A percentile compares a stretch with the other conserved stretches of the same genome.
Evolutionary conservation across 768 basidiomycete species (phyloP).

Genomic region (Fomitopsis pulvina): DNA sequence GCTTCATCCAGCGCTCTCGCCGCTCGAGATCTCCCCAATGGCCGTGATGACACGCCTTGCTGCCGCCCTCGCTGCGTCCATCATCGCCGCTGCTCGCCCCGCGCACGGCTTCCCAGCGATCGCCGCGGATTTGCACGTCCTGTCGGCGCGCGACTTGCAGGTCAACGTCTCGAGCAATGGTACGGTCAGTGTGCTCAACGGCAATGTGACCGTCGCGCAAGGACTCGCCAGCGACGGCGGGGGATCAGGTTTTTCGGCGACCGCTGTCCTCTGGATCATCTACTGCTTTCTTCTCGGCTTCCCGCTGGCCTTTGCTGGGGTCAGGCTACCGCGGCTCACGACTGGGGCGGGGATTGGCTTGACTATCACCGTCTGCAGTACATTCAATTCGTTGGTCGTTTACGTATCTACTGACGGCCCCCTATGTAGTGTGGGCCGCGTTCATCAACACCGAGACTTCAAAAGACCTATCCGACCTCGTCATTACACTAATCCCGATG

Average conservation of each 20-base stretch:
- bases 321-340: conserved; percentile 51
- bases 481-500: conserved; percentile 43
- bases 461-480: conserved; percentile 43
- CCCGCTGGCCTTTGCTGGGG: conserved; percentile 49
- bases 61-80: conserved; percentile 9
- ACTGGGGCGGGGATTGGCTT: conserved; percentile 49
- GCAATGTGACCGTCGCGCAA: conserved; percentile 41
- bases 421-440: conserved; percentile 50
- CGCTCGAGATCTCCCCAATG: conserved; percentile 15
- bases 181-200: conserved; percentile 36
- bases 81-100: conserved; percentile 6
- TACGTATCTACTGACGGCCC: conserved; percentile 20
- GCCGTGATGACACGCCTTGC: conserved; percentile 13
- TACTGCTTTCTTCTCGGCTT: conserved; percentile 45
- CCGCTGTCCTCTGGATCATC: conserved; percentile 53
- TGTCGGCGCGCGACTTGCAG: conserved; percentile 5
- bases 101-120: conserved; percentile 7
- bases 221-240: conserved; percentile 53
- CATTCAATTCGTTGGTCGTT: conserved; percentile 14
- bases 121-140: background rate
- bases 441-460: conserved; percentile 49
- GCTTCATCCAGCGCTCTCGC: too few relatives aligned
- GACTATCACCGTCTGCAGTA: conserved; percentile 36
- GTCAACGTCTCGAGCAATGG: conserved; percentile 25
- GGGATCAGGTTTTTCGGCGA: conserved; percentile 36